These are phyloP conservation scores for Symbiodinium natans DNA, from an alignment of 73 alveolate genomes.

Conservation along the genomic window DNA sequence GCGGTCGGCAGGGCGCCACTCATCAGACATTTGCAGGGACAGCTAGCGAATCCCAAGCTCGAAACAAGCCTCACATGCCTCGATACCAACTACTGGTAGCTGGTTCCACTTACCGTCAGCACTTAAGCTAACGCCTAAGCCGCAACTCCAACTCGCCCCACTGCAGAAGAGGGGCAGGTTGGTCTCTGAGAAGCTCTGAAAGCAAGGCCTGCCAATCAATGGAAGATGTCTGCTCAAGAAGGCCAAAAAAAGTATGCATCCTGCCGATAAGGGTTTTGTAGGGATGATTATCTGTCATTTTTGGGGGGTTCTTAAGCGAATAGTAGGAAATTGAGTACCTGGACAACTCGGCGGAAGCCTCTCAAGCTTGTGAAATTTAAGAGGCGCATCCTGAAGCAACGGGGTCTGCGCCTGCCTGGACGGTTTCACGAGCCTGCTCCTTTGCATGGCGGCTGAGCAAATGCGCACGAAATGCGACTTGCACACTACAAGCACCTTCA, in stretches of 20 bases:
- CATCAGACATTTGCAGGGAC: too few relatives aligned
- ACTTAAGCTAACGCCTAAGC: neutral
- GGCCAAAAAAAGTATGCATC: too few relatives aligned
- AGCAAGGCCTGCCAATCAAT: neutral
- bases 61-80: neutral
- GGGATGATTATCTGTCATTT: too few relatives aligned
- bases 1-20: neutral
- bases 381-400: too few relatives aligned
- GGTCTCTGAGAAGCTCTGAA: neutral
- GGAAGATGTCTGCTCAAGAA: too few relatives aligned
- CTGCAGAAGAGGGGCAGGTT: neutral
- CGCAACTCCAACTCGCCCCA: neutral
- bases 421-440: neutral
- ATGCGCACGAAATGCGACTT: neutral
- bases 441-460: neutral
- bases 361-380: too few relatives aligned
- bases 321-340: too few relatives aligned
- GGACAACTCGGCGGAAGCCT: too few relatives aligned
- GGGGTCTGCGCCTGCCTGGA: neutral
- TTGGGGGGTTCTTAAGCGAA: too few relatives aligned
- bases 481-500: neutral
- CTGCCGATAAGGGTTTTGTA: too few relatives aligned
- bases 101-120: neutral
- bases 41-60: neutral
- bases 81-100: neutral